phyloP scores from a whole-genome alignment of 2,329 filamentous ascomycete genomes.

The Beauveria rudraprayagi region DNA sequence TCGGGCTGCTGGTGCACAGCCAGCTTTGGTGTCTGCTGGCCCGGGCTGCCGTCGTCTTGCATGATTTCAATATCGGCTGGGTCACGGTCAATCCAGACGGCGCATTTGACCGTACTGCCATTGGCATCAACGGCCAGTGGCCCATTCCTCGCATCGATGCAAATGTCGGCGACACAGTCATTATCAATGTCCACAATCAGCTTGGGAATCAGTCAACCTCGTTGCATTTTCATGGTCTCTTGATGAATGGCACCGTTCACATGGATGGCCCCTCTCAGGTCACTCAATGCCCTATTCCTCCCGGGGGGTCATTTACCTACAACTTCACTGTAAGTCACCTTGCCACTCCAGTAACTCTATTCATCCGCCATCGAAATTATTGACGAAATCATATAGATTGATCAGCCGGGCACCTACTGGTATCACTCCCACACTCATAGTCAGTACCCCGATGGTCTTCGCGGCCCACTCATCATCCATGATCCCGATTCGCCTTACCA shows the following conservation, averaged over 20 bases:
- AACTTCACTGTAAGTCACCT: conserved; percentile 45
- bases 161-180: conserved; percentile 52
- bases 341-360: too few species aligned
- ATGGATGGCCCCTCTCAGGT: conserved; percentile 65
- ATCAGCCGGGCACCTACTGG: conserved; percentile 71
- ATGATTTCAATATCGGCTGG: conserved; percentile 66
- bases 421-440: conserved; percentile 63
- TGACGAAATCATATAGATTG: neutral
- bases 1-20: conserved; percentile 2
- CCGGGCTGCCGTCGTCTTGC: conserved; percentile 40
- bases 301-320: conserved; percentile 58
- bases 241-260: conserved; percentile 55
- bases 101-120: conserved; percentile 51
- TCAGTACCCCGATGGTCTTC: conserved; percentile 64
- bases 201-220: conserved; percentile 56
- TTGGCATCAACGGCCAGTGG: conserved; percentile 72
- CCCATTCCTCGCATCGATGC: conserved; percentile 60
- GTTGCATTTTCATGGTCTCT: conserved; percentile 64
- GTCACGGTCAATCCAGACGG: conserved; percentile 66
- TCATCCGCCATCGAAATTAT: too few species aligned
- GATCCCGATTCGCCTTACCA: conserved; percentile 51
- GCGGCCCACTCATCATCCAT: conserved; percentile 56
- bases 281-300: conserved; percentile 58
- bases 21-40: conserved; percentile 18
- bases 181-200: conserved; percentile 51